Conservation (phyloP, 202 grass and related monocot species). For the Panicum hallii region DNA sequence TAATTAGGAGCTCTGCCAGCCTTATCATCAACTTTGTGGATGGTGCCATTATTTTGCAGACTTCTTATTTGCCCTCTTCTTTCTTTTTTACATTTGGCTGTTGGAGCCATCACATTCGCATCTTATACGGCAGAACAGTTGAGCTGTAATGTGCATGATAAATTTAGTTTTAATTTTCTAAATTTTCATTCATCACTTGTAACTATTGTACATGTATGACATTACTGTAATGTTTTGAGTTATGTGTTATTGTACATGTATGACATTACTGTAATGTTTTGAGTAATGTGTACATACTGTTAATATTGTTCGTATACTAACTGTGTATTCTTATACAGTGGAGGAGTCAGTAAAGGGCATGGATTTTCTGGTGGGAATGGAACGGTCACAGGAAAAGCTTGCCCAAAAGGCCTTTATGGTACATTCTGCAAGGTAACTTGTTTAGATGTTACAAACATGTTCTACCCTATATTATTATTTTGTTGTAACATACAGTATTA, state of each 20-base stretch:
- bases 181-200: constrained; percentile 1
- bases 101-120: neutral
- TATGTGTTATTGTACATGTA: neutral
- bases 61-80: neutral
- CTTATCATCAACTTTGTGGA: constrained; percentile 9
- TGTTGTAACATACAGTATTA: neutral
- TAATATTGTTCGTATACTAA: constrained; percentile 30
- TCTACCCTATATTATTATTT: constrained; percentile 22
- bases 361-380: constrained; percentile 91
- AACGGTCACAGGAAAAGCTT: constrained; percentile 91
- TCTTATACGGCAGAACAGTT: neutral
- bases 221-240: constrained; percentile 4
- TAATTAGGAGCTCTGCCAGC: neutral
- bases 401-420: constrained; percentile 97
- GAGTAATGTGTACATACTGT: neutral
- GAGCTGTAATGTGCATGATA: constrained; percentile 33
- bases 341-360: constrained; percentile 71
- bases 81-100: neutral
- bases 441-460: constrained; percentile 26
- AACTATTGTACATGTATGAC: neutral
- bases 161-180: constrained; percentile 14
- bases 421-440: constrained; percentile 94
- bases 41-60: neutral
- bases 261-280: too few species aligned
- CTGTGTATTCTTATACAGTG: constrained; percentile 55